Percentiles rank a stretch among this genome's conserved stretches.
These are phyloP conservation scores for Pyrenophora tritici-repentis DNA, from an alignment of 2,329 filamentous ascomycete genomes.

Conservation along the genomic window DNA sequence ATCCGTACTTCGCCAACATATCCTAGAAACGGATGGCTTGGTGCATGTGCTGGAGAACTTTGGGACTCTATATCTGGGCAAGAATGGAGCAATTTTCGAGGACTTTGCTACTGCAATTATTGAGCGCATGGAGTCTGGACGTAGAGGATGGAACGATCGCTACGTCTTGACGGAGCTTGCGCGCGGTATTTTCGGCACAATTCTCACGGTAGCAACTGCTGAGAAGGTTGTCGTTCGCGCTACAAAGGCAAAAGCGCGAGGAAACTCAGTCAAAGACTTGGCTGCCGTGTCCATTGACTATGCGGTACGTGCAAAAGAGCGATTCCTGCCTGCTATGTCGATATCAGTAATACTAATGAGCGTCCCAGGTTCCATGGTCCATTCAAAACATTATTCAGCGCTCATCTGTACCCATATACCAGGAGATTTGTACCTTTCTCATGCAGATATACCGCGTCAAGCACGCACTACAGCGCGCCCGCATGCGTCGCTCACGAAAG, in stretches of 20 bases:
- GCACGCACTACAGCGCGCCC: conserved; percentile 65
- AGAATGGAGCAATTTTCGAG: conserved; percentile 71
- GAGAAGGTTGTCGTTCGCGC: conserved; percentile 67
- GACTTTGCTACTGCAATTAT: conserved; percentile 73
- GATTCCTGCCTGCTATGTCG: too few relatives aligned
- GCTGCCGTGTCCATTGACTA: conserved; percentile 70
- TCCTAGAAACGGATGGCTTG: conserved; percentile 73
- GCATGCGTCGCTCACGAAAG: conserved; percentile 14
- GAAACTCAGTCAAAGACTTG: conserved; percentile 66
- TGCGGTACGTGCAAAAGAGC: conserved; percentile 58
- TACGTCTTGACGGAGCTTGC: conserved; percentile 80
- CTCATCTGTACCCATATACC: conserved; percentile 68
- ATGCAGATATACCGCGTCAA: conserved; percentile 77
- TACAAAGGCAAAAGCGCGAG: conserved; percentile 53
- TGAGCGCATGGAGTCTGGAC: conserved; percentile 68
- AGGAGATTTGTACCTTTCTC: conserved; percentile 73
- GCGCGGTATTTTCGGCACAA: conserved; percentile 68
- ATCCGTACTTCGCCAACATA: conserved; percentile 64
- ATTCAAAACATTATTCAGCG: conserved; percentile 74
- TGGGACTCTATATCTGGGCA: conserved; percentile 75
- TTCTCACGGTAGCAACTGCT: conserved; percentile 58
- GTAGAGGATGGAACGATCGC: conserved; percentile 74
- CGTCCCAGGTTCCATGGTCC: conserved; percentile 57
- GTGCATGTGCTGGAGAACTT: conserved; percentile 68
- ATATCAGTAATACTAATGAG: neutral